These are phyloP conservation scores for Eimeria praecox DNA, from an alignment of 169 alveolate genomes.

Conservation along the genomic window DNA sequence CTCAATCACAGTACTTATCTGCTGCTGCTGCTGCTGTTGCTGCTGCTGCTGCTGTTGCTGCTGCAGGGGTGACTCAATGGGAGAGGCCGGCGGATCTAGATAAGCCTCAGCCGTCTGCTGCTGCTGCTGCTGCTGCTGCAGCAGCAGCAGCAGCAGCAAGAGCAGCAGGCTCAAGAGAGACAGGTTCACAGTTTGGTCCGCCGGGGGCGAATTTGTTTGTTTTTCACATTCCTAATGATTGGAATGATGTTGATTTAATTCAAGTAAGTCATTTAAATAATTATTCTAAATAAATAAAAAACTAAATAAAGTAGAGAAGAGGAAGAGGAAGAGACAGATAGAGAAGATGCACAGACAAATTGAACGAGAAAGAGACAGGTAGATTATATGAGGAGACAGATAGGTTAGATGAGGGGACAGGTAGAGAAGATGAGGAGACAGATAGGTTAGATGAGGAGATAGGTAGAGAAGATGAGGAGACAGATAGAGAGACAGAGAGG, in stretches of 20 bases:
- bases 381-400: no score
- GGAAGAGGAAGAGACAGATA: no score
- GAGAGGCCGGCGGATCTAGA: slow-evolving; percentile 94
- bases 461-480: no score
- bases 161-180: slow-evolving; percentile 32
- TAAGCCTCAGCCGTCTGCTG: slow-evolving; percentile 82
- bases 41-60: not conserved
- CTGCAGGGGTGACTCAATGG: slow-evolving; percentile 93
- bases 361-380: not conserved
- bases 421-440: no score
- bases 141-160: slow-evolving; percentile 67
- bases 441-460: no score
- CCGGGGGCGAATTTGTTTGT: slow-evolving; percentile 96
- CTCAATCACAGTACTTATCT: no score
- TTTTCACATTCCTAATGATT: slow-evolving; percentile 95
- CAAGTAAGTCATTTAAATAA: slow-evolving; percentile 84
- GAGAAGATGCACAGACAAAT: no score
- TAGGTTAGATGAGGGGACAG: no score
- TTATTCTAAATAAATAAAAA: not conserved
- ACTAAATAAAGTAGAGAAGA: no score
- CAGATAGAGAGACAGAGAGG: no score
- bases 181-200: slow-evolving; percentile 89
- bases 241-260: slow-evolving; percentile 94
- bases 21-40: slow-evolving; percentile 30
- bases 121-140: slow-evolving; percentile 83